Conservation (phyloP, 371 early-diverging fungal genomes). For the Cokeromyces recurvatus region DNA sequence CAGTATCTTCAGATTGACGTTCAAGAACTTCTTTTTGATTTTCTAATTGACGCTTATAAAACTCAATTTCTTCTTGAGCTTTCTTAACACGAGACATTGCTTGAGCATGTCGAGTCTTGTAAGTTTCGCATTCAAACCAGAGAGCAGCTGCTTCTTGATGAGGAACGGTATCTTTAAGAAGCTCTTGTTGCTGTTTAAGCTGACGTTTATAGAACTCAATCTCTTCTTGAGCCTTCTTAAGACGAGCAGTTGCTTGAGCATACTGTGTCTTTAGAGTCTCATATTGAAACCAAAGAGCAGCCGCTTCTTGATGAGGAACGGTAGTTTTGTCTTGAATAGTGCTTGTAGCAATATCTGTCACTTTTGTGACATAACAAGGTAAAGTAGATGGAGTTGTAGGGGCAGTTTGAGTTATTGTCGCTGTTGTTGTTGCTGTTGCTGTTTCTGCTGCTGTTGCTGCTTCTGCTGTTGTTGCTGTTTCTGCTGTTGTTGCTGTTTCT, state of each 20-base stretch:
- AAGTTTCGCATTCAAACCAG: conserved; percentile 5
- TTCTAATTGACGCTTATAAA: conserved; percentile 9
- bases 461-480: too few species aligned
- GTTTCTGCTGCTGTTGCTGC: too few species aligned
- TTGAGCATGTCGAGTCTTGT: conserved; percentile 4
- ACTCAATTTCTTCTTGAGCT: conserved; percentile 2
- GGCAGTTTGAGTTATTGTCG: too few species aligned
- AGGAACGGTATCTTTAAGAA: neutral
- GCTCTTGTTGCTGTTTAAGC: neutral
- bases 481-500: too few species aligned
- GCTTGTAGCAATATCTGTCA: too few species aligned
- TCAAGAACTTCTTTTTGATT: neutral
- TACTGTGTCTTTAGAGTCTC: conserved; percentile 8
- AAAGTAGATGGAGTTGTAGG: too few species aligned
- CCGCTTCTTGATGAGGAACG: conserved; percentile 2
- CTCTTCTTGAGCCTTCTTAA: conserved; percentile 5
- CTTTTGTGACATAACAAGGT: too few species aligned
- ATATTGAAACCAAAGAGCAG: conserved; percentile 7
- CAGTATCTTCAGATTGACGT: neutral
- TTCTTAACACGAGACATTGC: conserved; percentile 1
- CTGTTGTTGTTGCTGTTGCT: neutral
- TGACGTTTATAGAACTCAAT: conserved; percentile 5
- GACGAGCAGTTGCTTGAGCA: conserved; percentile 6
- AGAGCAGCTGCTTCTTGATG: neutral
- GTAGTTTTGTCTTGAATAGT: too few species aligned